Base-by-base conservation (phyloP, 1,139 yeast genomes). In the Yamadazyma pseudoaaseri region DNA sequence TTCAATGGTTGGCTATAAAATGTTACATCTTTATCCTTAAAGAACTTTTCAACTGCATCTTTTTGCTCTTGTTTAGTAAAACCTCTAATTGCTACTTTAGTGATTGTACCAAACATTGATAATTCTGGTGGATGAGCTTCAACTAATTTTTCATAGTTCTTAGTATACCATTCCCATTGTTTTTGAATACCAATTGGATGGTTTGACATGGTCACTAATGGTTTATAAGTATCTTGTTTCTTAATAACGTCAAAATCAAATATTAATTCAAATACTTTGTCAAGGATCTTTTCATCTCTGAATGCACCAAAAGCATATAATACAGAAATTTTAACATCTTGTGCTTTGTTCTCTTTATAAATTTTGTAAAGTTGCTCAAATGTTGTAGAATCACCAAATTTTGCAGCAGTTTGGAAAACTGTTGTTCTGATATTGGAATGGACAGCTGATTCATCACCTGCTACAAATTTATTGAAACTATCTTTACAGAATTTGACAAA, bases 351-450 rank as follows among this genome's bases (percentile, higher is more conserved):
- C 43, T 76, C 73, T 44, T 71, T 65, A 70, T 85, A 86, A 47
- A 87, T 76, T 22, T 71, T 54, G 45, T 74, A 70, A 37, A 90
- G 60, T 46, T 76, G 73, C 30, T 86, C 81, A 60, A 77, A 87
- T 42, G 79, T 78, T 28, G 70, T 62, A 37, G 58, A 71, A 40
- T 78, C 80, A 42, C 95, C 96, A 36, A 63, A 58, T 51, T 74
- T 70, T 31, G 95, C 90, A 48, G 77, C 86, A 14, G 79, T 62
- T 35, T 62, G 64, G 61, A 86, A 90, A 28, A 92, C 79, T 9
- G 86, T 56, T 6, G 76, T 75, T 62, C 89, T 80, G 51, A 90
- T 65, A 62, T 89, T 83, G 46, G 97, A 94, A 60, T 87, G 83
- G 44, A 90, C 71, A 13, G 92, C 87, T 38, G 67, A 60, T 45